Evolutionary conservation across 371 early-diverging fungal genomes (phyloP).

Genomic region (Gilbertella persicaria): DNA sequence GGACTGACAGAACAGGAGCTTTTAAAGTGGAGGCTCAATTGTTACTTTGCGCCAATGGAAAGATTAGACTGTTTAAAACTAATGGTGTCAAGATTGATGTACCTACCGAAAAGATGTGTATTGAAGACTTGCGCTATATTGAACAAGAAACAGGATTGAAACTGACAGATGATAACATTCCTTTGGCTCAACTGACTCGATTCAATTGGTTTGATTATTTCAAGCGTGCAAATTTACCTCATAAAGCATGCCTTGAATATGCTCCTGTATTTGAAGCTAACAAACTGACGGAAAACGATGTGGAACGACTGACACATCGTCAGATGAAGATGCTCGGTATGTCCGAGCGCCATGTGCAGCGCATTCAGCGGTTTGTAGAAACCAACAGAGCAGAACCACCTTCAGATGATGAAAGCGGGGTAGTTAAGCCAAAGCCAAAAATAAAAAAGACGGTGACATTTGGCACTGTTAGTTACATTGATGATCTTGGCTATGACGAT

Average conservation of each 20-base stretch:
- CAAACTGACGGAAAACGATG: constrained; percentile 67
- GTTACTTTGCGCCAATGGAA: constrained; percentile 72
- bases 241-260: constrained; percentile 70
- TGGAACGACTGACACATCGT: constrained; percentile 74
- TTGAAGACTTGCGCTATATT: constrained; percentile 68
- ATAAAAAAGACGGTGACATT: constrained; percentile 47
- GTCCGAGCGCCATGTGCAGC: constrained; percentile 78
- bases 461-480: constrained; percentile 45
- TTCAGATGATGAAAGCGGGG: constrained; percentile 41
- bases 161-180: constrained; percentile 44
- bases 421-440: constrained; percentile 6
- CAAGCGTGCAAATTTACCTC: constrained; percentile 70
- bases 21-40: constrained; percentile 93
- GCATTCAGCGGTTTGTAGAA: constrained; percentile 68
- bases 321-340: constrained; percentile 77
- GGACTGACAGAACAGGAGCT: constrained; percentile 90
- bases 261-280: constrained; percentile 81
- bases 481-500: constrained; percentile 30
- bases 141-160: constrained; percentile 54
- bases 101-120: constrained; percentile 83
- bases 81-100: constrained; percentile 95
- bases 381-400: constrained; percentile 37
- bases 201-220: constrained; percentile 92
- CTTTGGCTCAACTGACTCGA: constrained; percentile 51
- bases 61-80: constrained; percentile 86